These are phyloP conservation scores for Exophiala xenobiotica DNA, from an alignment of 2,329 filamentous ascomycete species.

Conservation along the genomic window DNA sequence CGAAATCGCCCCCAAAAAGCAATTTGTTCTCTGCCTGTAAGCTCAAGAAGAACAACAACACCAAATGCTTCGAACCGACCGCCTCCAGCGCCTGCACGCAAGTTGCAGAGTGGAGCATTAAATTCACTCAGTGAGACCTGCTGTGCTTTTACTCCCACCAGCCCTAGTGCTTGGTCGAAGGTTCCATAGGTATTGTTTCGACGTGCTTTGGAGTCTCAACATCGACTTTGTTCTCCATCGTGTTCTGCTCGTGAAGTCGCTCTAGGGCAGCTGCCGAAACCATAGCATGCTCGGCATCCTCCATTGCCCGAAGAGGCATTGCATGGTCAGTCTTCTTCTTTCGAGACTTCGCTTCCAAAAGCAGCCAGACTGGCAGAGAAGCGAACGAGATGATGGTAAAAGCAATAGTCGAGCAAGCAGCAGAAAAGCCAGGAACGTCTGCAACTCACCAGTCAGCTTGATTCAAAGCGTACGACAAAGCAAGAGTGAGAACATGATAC, in stretches of 20 bases:
- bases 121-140: too few species aligned
- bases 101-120: too few species aligned
- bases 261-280: slow-evolving; percentile 8
- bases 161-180: neutral
- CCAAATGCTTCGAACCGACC: too few species aligned
- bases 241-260: slow-evolving; percentile 14
- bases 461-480: neutral
- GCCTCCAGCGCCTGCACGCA: too few species aligned
- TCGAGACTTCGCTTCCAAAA: slow-evolving; percentile 20
- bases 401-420: slow-evolving; percentile 19
- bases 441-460: neutral
- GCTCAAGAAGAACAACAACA: too few species aligned
- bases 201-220: slow-evolving; percentile 5
- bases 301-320: slow-evolving; percentile 25
- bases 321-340: slow-evolving; percentile 27
- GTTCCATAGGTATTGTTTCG: slow-evolving; percentile 11
- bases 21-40: too few species aligned
- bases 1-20: too few species aligned
- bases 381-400: slow-evolving; percentile 22
- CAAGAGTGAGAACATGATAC: neutral
- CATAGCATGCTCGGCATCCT: slow-evolving; percentile 19
- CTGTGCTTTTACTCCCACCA: neutral
- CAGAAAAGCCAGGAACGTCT: slow-evolving; percentile 25
- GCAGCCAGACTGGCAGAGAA: slow-evolving; percentile 23
- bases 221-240: slow-evolving; percentile 10